Evolutionary conservation across 2,329 filamentous ascomycete genomes (phyloP).

Genomic region (Sporothrix schenckii): DNA sequence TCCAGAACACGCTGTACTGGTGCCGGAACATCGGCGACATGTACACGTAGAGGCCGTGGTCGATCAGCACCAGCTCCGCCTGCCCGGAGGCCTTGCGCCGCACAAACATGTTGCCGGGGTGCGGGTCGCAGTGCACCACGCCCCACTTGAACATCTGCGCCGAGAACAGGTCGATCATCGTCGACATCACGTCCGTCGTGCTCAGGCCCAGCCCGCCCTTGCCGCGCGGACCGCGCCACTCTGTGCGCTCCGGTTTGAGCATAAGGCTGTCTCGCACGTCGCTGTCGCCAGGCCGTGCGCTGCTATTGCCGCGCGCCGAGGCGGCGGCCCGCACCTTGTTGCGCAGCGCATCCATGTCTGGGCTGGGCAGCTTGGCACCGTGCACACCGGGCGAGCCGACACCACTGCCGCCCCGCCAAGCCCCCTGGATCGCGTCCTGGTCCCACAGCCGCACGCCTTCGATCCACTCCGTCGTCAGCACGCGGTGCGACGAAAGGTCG

Average conservation of each 20-base stretch:
- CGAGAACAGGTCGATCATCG: constrained; percentile 95
- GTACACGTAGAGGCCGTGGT: constrained; percentile 94
- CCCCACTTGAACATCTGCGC: constrained; percentile 99
- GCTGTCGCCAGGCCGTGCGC: constrained; percentile 46
- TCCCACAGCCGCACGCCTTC: constrained; percentile 94
- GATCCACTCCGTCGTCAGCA: constrained; percentile 97
- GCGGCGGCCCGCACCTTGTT: constrained; percentile 49
- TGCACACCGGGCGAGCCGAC: constrained; percentile 77
- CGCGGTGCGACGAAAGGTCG: constrained; percentile 77
- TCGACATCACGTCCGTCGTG: constrained; percentile 88
- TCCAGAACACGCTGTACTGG: constrained; percentile 91
- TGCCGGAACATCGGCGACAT: constrained; percentile 82
- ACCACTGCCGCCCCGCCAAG: constrained; percentile 78
- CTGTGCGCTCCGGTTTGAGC: constrained; percentile 78
- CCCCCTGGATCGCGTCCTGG: constrained; percentile 73
- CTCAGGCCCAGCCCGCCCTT: constrained; percentile 82
- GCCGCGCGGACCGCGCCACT: constrained; percentile 73
- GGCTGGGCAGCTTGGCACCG: constrained; percentile 61
- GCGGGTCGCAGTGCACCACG: constrained; percentile 92
- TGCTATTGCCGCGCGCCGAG: constrained; percentile 33
- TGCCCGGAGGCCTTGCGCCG: constrained; percentile 79
- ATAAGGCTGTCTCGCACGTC: constrained; percentile 61
- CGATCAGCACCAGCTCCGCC: constrained; percentile 90
- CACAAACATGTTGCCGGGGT: constrained; percentile 96
- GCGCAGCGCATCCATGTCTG: constrained; percentile 53